Conservation (phyloP, 306 rosid species). For the Crotalaria pallida region DNA sequence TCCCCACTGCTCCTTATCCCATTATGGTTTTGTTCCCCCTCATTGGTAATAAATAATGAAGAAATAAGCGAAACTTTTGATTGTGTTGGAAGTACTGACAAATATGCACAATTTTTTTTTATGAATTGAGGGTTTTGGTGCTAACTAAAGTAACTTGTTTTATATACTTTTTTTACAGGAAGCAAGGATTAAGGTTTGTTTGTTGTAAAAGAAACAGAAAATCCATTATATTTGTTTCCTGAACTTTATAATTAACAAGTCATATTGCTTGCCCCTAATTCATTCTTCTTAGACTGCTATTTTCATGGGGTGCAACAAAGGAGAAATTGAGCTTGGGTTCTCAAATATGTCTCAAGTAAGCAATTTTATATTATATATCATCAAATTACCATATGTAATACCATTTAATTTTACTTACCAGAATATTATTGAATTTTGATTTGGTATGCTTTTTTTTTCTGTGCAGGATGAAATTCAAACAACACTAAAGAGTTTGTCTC, state of each 20-base stretch:
- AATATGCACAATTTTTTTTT: not conserved
- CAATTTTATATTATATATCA: not conserved
- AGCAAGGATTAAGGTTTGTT: constrained; percentile 79
- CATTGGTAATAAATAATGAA: not conserved
- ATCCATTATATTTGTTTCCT: not conserved
- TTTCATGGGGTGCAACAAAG: constrained; percentile 80
- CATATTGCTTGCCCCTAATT: not conserved
- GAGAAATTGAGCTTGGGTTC: constrained; percentile 89
- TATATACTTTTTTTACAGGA: constrained; percentile 42
- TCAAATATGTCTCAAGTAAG: constrained; percentile 65
- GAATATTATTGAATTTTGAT: not conserved
- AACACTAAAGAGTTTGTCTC: constrained; percentile 47
- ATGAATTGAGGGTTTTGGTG: not conserved
- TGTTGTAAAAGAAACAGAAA: not conserved
- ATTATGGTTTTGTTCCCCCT: not conserved
- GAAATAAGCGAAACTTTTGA: too few relatives aligned
- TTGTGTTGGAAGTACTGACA: not conserved
- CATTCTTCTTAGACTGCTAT: constrained; percentile 50
- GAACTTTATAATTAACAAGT: not conserved
- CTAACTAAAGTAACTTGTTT: constrained; percentile 3
- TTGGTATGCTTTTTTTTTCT: not conserved
- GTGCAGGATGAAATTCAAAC: constrained; percentile 44
- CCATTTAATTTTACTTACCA: not conserved
- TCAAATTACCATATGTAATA: not conserved
- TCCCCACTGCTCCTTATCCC: not conserved